Conservation (phyloP, 2,329 filamentous ascomycete genomes). For the Ceratocystis albifundus region DNA sequence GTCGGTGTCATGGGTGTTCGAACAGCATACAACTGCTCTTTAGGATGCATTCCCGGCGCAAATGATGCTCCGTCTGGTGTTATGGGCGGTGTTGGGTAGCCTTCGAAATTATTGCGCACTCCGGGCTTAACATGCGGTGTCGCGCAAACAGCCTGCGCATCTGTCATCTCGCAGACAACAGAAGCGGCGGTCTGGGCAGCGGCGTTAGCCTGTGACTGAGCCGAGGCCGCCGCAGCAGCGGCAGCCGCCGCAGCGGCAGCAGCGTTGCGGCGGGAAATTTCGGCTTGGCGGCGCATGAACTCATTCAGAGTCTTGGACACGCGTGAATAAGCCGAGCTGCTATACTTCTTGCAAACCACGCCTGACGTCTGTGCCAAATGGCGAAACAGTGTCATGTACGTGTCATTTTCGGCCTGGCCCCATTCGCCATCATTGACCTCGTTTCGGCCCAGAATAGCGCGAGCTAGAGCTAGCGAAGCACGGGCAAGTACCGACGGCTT, state of each 20-base stretch:
- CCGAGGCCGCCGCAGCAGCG: conserved; percentile 43
- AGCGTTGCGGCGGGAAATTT: conserved; percentile 39
- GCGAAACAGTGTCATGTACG: conserved; percentile 48
- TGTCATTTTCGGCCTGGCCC: conserved; percentile 60
- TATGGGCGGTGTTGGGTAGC: conserved; percentile 75
- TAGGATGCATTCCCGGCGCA: conserved; percentile 37
- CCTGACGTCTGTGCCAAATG: conserved; percentile 48
- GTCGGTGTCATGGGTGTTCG: conserved; percentile 54
- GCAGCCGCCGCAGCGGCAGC: conserved; percentile 26
- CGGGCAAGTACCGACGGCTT: conserved; percentile 84
- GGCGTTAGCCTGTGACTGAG: conserved; percentile 28
- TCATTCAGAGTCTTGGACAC: conserved; percentile 46
- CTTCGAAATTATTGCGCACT: conserved; percentile 49
- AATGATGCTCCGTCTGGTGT: conserved; percentile 61
- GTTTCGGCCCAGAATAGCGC: conserved; percentile 71
- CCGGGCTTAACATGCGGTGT: conserved; percentile 63
- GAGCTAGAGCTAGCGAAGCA: conserved; percentile 71
- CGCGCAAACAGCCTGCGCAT: conserved; percentile 51
- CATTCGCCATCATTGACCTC: conserved; percentile 67
- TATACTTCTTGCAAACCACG: conserved; percentile 49
- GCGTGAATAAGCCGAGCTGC: conserved; percentile 41
- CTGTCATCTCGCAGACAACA: conserved; percentile 38
- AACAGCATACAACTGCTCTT: conserved; percentile 38
- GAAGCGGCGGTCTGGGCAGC: conserved; percentile 61
- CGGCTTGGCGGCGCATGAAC: conserved; percentile 49